These are phyloP conservation scores for Mycosphaerelloides madeirae DNA, from an alignment of 2,329 filamentous ascomycete species.

Conservation along the genomic window DNA sequence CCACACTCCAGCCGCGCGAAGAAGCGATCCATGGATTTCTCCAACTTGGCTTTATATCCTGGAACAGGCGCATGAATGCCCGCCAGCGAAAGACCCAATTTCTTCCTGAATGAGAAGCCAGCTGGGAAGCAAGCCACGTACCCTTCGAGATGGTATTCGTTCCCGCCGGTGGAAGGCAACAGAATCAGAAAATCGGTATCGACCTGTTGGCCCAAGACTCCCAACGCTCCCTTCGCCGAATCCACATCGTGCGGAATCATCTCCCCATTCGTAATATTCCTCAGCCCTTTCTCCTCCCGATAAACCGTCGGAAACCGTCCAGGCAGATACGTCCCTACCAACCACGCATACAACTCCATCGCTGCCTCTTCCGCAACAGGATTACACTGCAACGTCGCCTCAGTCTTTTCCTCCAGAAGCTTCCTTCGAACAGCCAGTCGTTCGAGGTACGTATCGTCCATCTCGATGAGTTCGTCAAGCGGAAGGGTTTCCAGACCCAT, in stretches of 20 bases:
- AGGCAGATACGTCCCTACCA: slow-evolving; percentile 53
- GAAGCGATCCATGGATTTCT: slow-evolving; percentile 58
- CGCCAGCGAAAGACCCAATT: slow-evolving; percentile 49
- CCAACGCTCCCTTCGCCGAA: slow-evolving; percentile 39
- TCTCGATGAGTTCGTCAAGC: slow-evolving; percentile 52
- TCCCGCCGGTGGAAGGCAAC: slow-evolving; percentile 39
- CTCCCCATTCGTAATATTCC: slow-evolving; percentile 46
- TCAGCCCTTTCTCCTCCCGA: slow-evolving; percentile 29
- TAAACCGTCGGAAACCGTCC: slow-evolving; percentile 50
- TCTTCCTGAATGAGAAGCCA: slow-evolving; percentile 54
- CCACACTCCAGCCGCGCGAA: slow-evolving; percentile 53
- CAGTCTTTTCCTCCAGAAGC: slow-evolving; percentile 42
- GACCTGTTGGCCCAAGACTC: slow-evolving; percentile 48
- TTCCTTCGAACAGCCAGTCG: slow-evolving; percentile 48
- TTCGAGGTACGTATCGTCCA: slow-evolving; percentile 56
- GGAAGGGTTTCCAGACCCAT: slow-evolving; percentile 58
- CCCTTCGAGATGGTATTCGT: slow-evolving; percentile 51
- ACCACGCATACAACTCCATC: slow-evolving; percentile 53
- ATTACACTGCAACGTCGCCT: slow-evolving; percentile 38
- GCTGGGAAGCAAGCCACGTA: slow-evolving; percentile 55
- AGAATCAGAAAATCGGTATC: slow-evolving; percentile 60
- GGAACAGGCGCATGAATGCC: slow-evolving; percentile 58
- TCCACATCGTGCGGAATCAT: slow-evolving; percentile 37
- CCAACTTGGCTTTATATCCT: slow-evolving; percentile 52
- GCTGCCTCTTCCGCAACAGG: slow-evolving; percentile 45